phyloP scores from a whole-genome alignment of 1,284 basidiomycete species.

The Peniophora sp. region DNA sequence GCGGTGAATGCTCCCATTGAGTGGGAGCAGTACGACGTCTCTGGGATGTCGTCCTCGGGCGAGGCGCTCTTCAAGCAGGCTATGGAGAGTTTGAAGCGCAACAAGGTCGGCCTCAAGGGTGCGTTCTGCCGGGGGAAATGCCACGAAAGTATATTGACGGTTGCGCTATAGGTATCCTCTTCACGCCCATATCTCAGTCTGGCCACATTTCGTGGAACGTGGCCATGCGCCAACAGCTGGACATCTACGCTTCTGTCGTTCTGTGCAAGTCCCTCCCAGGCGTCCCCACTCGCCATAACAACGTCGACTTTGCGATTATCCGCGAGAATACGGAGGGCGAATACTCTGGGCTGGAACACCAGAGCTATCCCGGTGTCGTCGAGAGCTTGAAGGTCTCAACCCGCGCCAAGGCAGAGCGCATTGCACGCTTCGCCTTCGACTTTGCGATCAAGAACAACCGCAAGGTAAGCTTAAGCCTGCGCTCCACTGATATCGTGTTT shows the following conservation, averaged over 20 bases:
- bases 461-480: slow-evolving; percentile 49
- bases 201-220: slow-evolving; percentile 99
- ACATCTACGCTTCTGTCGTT: slow-evolving; percentile 98
- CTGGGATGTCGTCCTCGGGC: slow-evolving; percentile 90
- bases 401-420: slow-evolving; percentile 92
- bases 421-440: slow-evolving; percentile 96
- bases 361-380: slow-evolving; percentile 97
- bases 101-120: slow-evolving; percentile 99
- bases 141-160: slow-evolving; percentile 1
- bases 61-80: slow-evolving; percentile 96
- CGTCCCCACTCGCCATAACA: slow-evolving; percentile 90
- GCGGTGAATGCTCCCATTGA: slow-evolving; percentile 97
- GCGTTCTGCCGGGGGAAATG: slow-evolving; percentile 15
- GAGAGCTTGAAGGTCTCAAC: slow-evolving; percentile 99
- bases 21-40: slow-evolving; percentile 99
- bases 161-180: slow-evolving; percentile 76
- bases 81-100: slow-evolving; percentile 94
- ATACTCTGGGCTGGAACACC: slow-evolving; percentile 98
- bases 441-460: slow-evolving; percentile 98
- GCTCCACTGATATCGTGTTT: background rate
- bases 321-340: slow-evolving; percentile 99
- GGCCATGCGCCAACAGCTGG: slow-evolving; percentile 98
- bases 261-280: slow-evolving; percentile 99
- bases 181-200: slow-evolving; percentile 94
- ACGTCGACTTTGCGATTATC: slow-evolving; percentile 99